Evolutionary conservation across 2,329 filamentous ascomycete genomes (phyloP), one percentile per base, ranked within the genome.

Genomic region (Hypoxylon sp.): DNA sequence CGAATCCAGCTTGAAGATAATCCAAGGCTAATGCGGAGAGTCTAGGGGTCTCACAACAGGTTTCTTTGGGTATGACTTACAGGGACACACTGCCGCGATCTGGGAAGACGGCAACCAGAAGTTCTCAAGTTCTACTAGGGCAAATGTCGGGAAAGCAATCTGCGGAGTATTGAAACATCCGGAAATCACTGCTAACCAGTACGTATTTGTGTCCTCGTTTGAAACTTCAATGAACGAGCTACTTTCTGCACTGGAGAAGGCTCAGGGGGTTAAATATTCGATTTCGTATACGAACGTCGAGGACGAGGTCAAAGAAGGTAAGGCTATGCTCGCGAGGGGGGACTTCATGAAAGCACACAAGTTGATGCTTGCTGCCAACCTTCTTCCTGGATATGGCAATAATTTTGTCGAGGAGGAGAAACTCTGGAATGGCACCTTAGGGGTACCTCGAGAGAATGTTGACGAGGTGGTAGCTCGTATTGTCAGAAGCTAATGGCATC

Each of bases 391-490:
- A 9, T 46, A 56, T 19, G 53, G 53, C 7, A 56, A 46, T 30
- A 56, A 56, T 28, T 46, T 56, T n/a, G 28, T 17, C 3, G 17
- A 23, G 28, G 53, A 56, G 10, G 38, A 56, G 10, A 56, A 34
- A 17, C 38, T 56, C 5, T 56, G 38, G 53, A 56, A 56, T 34
- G 28, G 34, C 6, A 28, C 21, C 2, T 34, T 46, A 5, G 28
- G 38, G 9, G 53, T 46, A 25, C 53, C 38, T 23, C 52, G 38
- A 46, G 53, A 56, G 17, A 46, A 30, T 17, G 62, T 73, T 17
- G 69, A 72, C 41, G 63, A 56, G 1, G 53, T 46, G 53, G 25
- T 56, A 14, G 41, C 23, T 2, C 17, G 32, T 4, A 43, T 46
- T 11, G 28, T 46, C 17, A 34, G 21, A 17, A 17, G 28, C 17